phyloP scores from a whole-genome alignment of 306 rosid genomes.

The Pterocarpus macrocarpus region DNA sequence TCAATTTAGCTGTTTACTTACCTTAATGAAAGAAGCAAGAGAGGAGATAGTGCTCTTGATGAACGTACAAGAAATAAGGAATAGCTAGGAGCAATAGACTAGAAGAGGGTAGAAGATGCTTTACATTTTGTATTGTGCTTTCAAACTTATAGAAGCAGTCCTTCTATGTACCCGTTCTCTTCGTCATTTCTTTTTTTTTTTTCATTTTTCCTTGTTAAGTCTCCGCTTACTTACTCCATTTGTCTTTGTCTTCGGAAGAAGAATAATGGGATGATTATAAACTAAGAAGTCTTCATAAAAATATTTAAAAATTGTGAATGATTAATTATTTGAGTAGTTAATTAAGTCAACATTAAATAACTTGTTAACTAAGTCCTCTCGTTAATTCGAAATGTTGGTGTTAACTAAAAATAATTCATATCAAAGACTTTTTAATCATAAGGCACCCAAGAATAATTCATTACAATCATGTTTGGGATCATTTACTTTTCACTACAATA shows the following conservation, averaged over 20 bases:
- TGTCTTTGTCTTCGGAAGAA: constrained; percentile 2
- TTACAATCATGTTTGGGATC: too few species aligned
- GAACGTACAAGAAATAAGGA: constrained; percentile 4
- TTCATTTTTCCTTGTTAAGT: neutral
- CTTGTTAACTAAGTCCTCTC: neutral
- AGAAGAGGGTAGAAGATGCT: neutral
- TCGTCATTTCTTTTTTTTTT: neutral
- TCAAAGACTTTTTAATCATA: neutral
- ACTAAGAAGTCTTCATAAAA: constrained; percentile 35
- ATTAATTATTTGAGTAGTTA: neutral
- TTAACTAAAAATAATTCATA: neutral
- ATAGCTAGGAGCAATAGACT: neutral
- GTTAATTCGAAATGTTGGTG: neutral
- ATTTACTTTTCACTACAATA: constrained; percentile 9
- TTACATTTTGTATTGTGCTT: neutral
- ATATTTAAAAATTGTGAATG: constrained; percentile 13
- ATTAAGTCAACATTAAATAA: constrained; percentile 18
- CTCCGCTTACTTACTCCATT: constrained; percentile 29
- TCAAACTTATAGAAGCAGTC: constrained; percentile 19
- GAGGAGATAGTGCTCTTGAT: constrained; percentile 4
- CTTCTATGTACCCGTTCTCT: neutral
- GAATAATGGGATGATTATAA: neutral
- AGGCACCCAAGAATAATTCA: neutral
- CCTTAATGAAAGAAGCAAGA: constrained; percentile 29
- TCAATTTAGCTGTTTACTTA: neutral